These are phyloP conservation scores for Colletotrichum caudatum DNA, from an alignment of 2,329 filamentous ascomycete species.

Conservation along the genomic window DNA sequence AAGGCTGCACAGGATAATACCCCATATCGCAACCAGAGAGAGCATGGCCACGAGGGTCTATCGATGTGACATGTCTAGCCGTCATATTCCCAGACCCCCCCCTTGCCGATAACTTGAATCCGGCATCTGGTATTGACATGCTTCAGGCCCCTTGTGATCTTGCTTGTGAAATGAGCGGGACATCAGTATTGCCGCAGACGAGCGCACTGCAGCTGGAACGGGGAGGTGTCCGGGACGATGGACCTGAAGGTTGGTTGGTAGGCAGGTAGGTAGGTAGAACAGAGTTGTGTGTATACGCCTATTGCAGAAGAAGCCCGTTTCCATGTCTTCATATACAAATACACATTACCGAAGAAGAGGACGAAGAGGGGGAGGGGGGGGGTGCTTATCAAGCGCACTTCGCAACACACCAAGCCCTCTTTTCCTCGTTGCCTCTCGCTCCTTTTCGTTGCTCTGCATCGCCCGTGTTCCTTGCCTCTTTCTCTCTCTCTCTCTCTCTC, in stretches of 20 bases:
- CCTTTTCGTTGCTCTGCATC: background rate
- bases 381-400: background rate
- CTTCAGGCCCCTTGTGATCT: no score
- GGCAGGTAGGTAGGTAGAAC: slow-evolving; percentile 4
- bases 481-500: background rate
- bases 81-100: no score
- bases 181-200: background rate
- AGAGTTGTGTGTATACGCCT: slow-evolving; percentile 36
- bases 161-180: no score
- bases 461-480: background rate
- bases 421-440: background rate
- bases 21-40: background rate
- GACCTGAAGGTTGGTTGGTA: background rate
- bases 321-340: slow-evolving; percentile 36
- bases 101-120: background rate
- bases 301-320: slow-evolving; percentile 32
- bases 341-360: slow-evolving; percentile 34
- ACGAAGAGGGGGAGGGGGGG: no score
- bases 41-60: background rate
- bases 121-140: background rate
- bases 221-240: background rate
- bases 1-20: slow-evolving; percentile 7
- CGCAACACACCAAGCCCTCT: background rate
- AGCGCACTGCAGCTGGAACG: background rate
- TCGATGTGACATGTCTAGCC: background rate